These are phyloP conservation scores for Pleurotus platypus DNA, from an alignment of 768 basidiomycete genomes.

Conservation along the genomic window DNA sequence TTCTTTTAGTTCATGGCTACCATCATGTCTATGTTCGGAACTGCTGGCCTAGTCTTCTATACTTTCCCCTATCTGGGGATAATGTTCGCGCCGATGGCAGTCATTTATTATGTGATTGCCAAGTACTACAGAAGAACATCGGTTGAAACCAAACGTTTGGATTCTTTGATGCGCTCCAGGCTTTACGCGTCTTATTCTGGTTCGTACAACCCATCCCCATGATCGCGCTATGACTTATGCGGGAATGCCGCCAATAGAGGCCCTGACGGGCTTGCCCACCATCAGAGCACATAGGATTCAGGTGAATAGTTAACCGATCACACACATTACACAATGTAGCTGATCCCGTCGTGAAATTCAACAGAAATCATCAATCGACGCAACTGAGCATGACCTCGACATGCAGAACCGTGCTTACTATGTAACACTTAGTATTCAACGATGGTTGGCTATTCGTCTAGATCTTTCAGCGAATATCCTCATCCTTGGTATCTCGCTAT, in stretches of 20 bases:
- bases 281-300: conserved; percentile 58
- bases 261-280: conserved; percentile 59
- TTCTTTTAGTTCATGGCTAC: conserved; percentile 33
- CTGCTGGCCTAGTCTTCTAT: conserved; percentile 59
- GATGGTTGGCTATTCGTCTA: conserved; percentile 60
- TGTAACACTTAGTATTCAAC: conserved; percentile 61
- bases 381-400: conserved; percentile 52
- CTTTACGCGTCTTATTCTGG: conserved; percentile 58
- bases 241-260: conserved; percentile 32
- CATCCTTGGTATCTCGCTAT: conserved; percentile 67
- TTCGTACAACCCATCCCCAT: conserved; percentile 16
- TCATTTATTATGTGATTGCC: conserved; percentile 30
- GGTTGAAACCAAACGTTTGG: conserved; percentile 61
- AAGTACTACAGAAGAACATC: conserved; percentile 55
- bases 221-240: not conserved
- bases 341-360: not conserved
- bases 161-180: conserved; percentile 55
- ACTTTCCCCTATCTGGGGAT: conserved; percentile 62
- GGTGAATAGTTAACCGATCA: conserved; percentile 23
- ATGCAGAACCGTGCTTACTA: conserved; percentile 60
- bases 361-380: conserved; percentile 42
- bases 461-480: conserved; percentile 65
- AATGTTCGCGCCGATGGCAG: conserved; percentile 29
- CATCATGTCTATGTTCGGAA: conserved; percentile 46
- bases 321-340: not conserved